These are phyloP conservation scores for Scytalidium lignicola DNA, from an alignment of 2,329 filamentous ascomycete genomes.

Conservation along the genomic window DNA sequence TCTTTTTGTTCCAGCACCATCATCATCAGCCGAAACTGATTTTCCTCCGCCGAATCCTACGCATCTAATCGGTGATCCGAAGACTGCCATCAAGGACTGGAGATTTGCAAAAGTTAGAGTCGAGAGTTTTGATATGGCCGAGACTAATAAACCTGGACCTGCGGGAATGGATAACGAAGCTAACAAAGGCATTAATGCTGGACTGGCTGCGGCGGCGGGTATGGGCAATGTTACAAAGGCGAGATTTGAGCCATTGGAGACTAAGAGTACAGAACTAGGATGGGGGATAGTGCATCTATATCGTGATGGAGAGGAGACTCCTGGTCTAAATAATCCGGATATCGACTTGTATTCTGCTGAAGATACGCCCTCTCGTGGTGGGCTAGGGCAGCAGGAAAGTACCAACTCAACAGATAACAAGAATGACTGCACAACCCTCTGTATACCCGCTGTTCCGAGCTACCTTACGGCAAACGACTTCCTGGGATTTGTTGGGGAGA, in stretches of 20 bases:
- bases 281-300: slow-evolving; percentile 96
- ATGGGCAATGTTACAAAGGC: slow-evolving; percentile 69
- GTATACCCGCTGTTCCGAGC: slow-evolving; percentile 89
- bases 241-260: slow-evolving; percentile 65
- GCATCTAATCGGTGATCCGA: slow-evolving; percentile 17
- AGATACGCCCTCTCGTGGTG: not conserved
- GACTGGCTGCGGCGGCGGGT: slow-evolving; percentile 46
- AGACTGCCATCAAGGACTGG: slow-evolving; percentile 62
- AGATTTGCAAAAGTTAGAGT: slow-evolving; percentile 75
- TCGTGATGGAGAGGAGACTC: slow-evolving; percentile 72
- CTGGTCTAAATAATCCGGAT: slow-evolving; percentile 44
- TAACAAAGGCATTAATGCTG: slow-evolving; percentile 18
- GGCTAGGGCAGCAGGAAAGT: not conserved
- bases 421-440: slow-evolving; percentile 74
- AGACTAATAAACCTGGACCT: slow-evolving; percentile 14
- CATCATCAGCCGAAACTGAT: slow-evolving; percentile 2
- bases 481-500: slow-evolving; percentile 83
- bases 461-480: slow-evolving; percentile 92
- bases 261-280: slow-evolving; percentile 69
- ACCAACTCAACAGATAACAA: slow-evolving; percentile 12
- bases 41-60: slow-evolving; percentile 12
- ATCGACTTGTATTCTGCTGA: slow-evolving; percentile 20
- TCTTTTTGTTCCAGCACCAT: not conserved
- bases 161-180: slow-evolving; percentile 41
- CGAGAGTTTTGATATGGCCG: slow-evolving; percentile 71